These are phyloP conservation scores for Phytophthora tubulina DNA, from an alignment of 352 stramenopile genomes.

Conservation along the genomic window DNA sequence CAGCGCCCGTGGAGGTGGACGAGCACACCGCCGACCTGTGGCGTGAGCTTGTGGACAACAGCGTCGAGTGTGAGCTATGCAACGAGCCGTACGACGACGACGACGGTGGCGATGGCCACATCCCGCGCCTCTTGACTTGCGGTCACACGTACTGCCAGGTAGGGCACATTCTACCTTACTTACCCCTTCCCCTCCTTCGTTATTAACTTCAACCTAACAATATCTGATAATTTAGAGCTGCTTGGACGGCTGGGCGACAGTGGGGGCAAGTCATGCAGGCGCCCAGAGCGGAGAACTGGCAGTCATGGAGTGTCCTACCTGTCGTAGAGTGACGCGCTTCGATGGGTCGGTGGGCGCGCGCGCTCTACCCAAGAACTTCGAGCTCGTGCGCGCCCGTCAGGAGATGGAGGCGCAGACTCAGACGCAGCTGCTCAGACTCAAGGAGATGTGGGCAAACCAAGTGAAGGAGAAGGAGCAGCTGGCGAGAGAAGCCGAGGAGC, in stretches of 20 bases:
- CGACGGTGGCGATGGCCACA: slow-evolving; percentile 63
- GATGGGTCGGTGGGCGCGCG: slow-evolving; percentile 51
- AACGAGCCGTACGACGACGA: slow-evolving; percentile 87
- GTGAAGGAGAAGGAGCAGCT: slow-evolving; percentile 80
- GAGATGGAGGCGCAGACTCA: slow-evolving; percentile 83
- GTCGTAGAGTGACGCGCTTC: slow-evolving; percentile 64
- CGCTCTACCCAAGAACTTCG: slow-evolving; percentile 87
- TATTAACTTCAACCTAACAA: slow-evolving; percentile 8
- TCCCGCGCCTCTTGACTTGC: slow-evolving; percentile 77
- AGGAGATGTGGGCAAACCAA: slow-evolving; percentile 65
- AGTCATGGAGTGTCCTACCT: slow-evolving; percentile 79
- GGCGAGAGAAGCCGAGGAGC: slow-evolving; percentile 74
- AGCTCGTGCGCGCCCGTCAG: slow-evolving; percentile 84
- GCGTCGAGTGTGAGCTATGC: slow-evolving; percentile 88
- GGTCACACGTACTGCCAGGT: slow-evolving; percentile 90
- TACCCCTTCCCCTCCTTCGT: slow-evolving; percentile 11
- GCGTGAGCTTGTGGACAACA: slow-evolving; percentile 80
- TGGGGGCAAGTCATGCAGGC: slow-evolving; percentile 35
- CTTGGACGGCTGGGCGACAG: slow-evolving; percentile 68
- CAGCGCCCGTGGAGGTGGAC: slow-evolving; percentile 44
- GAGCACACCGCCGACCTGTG: slow-evolving; percentile 66
- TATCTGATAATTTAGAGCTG: slow-evolving; percentile 52
- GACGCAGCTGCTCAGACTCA: slow-evolving; percentile 57
- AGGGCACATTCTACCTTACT: slow-evolving; percentile 13
- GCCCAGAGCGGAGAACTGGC: slow-evolving; percentile 35